Evolutionary conservation across 257 asterid genomes (phyloP).

Genomic region (Scutellaria baicalensis): DNA sequence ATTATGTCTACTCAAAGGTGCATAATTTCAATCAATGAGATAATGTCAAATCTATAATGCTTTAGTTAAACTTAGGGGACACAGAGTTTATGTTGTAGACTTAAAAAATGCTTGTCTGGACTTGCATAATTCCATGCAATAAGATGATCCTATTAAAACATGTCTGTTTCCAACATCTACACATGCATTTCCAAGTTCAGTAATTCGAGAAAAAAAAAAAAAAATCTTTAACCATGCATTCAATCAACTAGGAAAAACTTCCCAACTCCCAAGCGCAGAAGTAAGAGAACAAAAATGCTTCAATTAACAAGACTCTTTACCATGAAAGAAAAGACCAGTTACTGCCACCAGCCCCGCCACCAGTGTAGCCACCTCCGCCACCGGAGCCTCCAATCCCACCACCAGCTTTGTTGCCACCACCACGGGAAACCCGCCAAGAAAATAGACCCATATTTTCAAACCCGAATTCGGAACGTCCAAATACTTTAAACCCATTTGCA

Average conservation of each 20-base stretch:
- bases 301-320: constrained; percentile 17
- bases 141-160: neutral
- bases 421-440: constrained; percentile 33
- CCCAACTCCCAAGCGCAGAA: neutral
- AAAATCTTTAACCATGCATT: neutral
- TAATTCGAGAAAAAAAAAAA: neutral
- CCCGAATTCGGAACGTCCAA: constrained; percentile 17
- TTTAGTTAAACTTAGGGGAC: neutral
- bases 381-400: constrained; percentile 42
- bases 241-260: neutral
- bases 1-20: neutral
- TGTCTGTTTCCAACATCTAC: neutral
- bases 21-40: neutral
- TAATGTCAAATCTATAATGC: neutral
- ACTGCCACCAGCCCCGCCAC: constrained; percentile 26
- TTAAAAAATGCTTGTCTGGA: neutral
- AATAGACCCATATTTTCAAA: constrained; percentile 17
- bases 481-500: constrained; percentile 20
- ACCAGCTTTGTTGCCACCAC: constrained; percentile 35
- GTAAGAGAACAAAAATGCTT: neutral
- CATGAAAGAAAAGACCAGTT: constrained; percentile 55
- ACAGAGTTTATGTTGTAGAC: neutral
- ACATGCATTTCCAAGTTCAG: neutral
- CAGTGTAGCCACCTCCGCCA: constrained; percentile 27
- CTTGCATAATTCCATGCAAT: neutral